Conservation (phyloP, 2,329 filamentous ascomycete genomes). For the Alternaria ventricosa region DNA sequence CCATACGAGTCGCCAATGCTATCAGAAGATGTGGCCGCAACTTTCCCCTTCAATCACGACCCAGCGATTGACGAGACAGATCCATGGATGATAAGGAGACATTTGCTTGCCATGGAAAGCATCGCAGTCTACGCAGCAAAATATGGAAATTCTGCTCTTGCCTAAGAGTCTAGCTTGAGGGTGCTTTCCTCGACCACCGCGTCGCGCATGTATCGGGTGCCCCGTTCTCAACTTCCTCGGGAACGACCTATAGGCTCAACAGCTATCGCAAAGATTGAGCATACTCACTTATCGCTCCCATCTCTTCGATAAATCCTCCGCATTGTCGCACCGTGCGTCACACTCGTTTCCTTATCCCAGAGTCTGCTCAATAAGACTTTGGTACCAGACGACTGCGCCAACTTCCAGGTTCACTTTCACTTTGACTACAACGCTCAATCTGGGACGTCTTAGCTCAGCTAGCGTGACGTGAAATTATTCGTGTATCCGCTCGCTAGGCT, state of each 20-base stretch:
- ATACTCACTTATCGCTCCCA: too few relatives aligned
- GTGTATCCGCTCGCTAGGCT: neutral
- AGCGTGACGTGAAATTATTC: neutral
- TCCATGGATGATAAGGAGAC: neutral
- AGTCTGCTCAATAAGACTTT: neutral
- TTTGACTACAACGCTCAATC: neutral
- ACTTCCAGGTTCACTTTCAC: conserved; percentile 4
- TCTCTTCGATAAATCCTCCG: neutral
- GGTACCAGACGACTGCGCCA: neutral
- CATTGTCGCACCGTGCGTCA: neutral
- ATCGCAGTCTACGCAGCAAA: neutral
- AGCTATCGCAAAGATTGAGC: neutral
- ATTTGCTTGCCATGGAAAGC: neutral
- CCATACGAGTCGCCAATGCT: neutral
- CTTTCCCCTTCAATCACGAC: neutral
- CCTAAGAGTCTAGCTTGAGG: neutral
- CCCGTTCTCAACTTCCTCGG: neutral
- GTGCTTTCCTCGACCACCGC: neutral
- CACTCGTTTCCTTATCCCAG: neutral
- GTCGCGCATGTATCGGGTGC: neutral
- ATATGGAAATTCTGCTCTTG: neutral
- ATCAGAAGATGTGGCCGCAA: neutral
- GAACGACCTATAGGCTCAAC: neutral
- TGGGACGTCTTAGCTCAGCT: neutral
- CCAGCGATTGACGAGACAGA: neutral